phyloP scores from a whole-genome alignment of 441 rosid species.

The Dalechampia spathulata region DNA sequence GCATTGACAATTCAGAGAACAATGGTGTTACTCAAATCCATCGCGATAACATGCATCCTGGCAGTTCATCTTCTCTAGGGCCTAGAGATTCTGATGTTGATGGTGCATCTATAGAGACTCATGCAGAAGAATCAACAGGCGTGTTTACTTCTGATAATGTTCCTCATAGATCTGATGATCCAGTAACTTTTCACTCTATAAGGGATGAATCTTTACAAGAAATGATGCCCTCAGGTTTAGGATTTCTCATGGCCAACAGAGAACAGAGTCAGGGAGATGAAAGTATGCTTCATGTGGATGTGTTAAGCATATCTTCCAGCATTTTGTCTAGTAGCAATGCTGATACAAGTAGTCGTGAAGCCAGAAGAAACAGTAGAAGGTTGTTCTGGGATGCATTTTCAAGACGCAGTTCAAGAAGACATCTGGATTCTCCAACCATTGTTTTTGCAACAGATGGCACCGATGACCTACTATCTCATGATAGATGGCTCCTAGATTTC shows the following conservation, averaged over 20 bases:
- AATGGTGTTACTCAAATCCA: slow-evolving; percentile 24
- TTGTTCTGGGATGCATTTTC: slow-evolving; percentile 55
- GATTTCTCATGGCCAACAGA: slow-evolving; percentile 39
- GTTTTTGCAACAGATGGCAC: slow-evolving; percentile 36
- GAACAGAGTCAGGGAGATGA: slow-evolving; percentile 33
- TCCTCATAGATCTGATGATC: slow-evolving; percentile 25
- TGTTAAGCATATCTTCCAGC: slow-evolving; percentile 49
- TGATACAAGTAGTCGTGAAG: slow-evolving; percentile 33
- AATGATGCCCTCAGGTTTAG: slow-evolving; percentile 35
- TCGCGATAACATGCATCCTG: slow-evolving; percentile 21
- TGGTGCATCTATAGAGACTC: slow-evolving; percentile 23
- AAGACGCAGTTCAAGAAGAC: slow-evolving; percentile 41
- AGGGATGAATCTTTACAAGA: slow-evolving; percentile 30
- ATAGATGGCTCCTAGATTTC: slow-evolving; percentile 54
- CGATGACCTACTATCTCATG: slow-evolving; percentile 34
- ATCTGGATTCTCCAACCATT: slow-evolving; percentile 30
- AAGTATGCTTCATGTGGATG: slow-evolving; percentile 42
- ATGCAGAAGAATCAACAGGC: slow-evolving; percentile 19
- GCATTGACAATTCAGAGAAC: slow-evolving; percentile 33
- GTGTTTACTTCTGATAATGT: slow-evolving; percentile 21
- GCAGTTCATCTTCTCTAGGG: slow-evolving; percentile 25
- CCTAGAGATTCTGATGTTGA: slow-evolving; percentile 24
- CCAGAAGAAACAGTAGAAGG: slow-evolving; percentile 44
- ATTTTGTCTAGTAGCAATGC: slow-evolving; percentile 30
- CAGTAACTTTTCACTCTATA: slow-evolving; percentile 14